Percentiles rank a stretch among this genome's conserved stretches.
phyloP scores from a whole-genome alignment of 176 grass and related monocot genomes.

The Thinopyrum elongatum region DNA sequence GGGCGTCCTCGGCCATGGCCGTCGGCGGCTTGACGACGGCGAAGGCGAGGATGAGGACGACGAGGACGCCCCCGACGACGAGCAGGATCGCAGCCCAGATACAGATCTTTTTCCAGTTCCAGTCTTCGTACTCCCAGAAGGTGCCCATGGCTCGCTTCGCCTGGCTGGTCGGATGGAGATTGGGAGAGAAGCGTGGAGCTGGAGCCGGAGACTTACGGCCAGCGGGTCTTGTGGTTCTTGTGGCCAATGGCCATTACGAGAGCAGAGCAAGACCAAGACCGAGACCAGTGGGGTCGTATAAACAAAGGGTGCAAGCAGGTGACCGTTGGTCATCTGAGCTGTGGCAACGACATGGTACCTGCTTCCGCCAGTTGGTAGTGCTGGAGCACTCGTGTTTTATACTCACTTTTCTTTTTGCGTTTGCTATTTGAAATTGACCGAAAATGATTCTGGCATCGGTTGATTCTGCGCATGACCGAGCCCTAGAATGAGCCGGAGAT shows the following conservation, averaged over 20 bases:
- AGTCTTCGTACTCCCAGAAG: background rate
- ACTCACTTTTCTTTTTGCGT: no score
- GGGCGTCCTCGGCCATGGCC: conserved; percentile 37
- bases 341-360: no score
- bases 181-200: background rate
- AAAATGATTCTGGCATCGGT: no score
- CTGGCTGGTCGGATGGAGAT: no score
- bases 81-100: conserved; percentile 14
- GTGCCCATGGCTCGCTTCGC: background rate
- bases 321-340: no score
- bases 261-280: background rate
- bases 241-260: background rate
- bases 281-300: background rate
- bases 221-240: background rate
- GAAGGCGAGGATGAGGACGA: conserved; percentile 46
- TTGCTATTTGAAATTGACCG: no score
- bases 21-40: conserved; percentile 38
- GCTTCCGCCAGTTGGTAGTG: background rate
- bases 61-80: conserved; percentile 3
- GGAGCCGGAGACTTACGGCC: no score
- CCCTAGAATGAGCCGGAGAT: no score
- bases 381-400: no score
- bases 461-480: no score
- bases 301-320: background rate
- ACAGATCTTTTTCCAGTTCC: background rate